Conservation (phyloP, 1,284 basidiomycete genomes). For the Amylostereum chailletii region DNA sequence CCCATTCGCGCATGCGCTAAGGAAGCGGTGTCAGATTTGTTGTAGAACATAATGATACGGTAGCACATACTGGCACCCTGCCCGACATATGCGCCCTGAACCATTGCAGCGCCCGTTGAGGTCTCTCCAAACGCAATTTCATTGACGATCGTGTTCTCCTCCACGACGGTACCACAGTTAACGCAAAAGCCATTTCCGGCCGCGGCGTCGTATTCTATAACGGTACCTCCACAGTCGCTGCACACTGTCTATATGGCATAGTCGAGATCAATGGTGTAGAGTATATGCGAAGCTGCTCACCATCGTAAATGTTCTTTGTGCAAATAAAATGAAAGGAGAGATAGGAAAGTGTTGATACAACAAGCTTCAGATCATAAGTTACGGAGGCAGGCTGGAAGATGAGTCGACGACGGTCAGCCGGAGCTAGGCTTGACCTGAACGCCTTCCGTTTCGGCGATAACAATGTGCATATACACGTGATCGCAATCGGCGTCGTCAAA, state of each 20-base stretch:
- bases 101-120: conserved; percentile 86
- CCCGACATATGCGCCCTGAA: conserved; percentile 92
- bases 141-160: conserved; percentile 92
- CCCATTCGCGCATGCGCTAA: conserved; percentile 75
- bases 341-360: no score
- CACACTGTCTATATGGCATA: conserved; percentile 36
- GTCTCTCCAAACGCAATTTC: conserved; percentile 91
- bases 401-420: no score
- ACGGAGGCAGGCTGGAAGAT: no score
- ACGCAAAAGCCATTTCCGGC: conserved; percentile 81
- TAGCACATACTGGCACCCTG: conserved; percentile 77
- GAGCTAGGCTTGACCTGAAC: no score
- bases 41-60: background rate
- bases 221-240: conserved; percentile 67
- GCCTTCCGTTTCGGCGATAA: no score
- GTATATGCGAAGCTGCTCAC: background rate
- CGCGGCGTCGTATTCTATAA: conserved; percentile 75
- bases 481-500: no score
- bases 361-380: no score
- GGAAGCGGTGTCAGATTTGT: background rate
- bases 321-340: no score
- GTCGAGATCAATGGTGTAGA: background rate
- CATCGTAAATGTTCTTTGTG: background rate
- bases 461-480: no score
- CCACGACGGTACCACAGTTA: conserved; percentile 81